These are phyloP conservation scores for Dryas drummondii DNA, from an alignment of 306 rosid genomes.

Conservation along the genomic window DNA sequence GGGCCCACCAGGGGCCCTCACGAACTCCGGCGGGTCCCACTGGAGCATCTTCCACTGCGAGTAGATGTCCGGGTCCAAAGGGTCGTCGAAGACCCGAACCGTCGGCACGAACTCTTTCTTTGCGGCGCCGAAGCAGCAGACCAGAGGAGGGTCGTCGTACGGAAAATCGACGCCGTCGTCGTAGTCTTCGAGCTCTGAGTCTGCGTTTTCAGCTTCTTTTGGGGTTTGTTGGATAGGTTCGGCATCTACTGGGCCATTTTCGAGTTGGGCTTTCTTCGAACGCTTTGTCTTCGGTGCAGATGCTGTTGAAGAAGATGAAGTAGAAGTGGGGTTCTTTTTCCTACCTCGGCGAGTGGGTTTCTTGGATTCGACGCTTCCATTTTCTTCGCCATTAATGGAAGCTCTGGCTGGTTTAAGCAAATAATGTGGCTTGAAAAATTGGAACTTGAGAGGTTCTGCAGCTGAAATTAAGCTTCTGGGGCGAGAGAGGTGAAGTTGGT, in stretches of 20 bases:
- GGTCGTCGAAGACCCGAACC: conserved; percentile 70
- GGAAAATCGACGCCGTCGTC: conserved; percentile 68
- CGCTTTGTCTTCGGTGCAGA: conserved; percentile 38
- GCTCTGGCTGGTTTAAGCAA: conserved; percentile 30
- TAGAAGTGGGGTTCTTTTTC: conserved; percentile 41
- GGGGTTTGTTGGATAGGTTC: conserved; percentile 5
- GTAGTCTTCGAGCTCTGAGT: conserved; percentile 41
- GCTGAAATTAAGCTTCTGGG: conserved; percentile 6
- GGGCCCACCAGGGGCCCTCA: conserved; percentile 75
- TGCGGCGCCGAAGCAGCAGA: conserved; percentile 88
- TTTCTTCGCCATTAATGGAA: conserved; percentile 36
- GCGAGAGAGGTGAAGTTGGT: conserved; percentile 17
- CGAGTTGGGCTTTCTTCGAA: conserved; percentile 29
- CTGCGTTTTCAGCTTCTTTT: not conserved
- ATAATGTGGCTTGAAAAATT: conserved; percentile 5
- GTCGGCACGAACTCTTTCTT: conserved; percentile 80
- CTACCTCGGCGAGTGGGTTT: conserved; percentile 60
- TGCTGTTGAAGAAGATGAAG: conserved; percentile 13
- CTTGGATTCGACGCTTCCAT: conserved; percentile 45
- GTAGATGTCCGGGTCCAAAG: conserved; percentile 78
- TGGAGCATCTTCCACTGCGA: conserved; percentile 95
- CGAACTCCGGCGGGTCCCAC: conserved; percentile 96
- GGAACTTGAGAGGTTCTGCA: conserved; percentile 8
- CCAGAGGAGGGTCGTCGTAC: conserved; percentile 67
- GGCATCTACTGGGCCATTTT: conserved; percentile 35